Conservation (phyloP, 208 protist genomes). For the Leishmania amazonensis region DNA sequence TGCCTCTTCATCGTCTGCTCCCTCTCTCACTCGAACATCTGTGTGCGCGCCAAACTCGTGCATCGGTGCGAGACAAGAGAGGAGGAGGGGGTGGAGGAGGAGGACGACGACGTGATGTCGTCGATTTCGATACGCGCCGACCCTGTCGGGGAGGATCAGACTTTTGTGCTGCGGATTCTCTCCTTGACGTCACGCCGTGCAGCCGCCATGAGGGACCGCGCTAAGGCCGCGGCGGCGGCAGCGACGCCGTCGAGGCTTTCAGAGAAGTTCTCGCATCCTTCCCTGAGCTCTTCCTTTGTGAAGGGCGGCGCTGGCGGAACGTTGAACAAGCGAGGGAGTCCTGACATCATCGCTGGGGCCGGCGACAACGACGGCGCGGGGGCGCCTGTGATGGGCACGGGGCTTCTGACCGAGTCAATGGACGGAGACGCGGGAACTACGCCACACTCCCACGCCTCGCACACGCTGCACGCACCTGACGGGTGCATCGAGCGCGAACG, state of each 20-base stretch:
- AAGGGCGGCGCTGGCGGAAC: neutral
- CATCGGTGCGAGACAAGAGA: neutral
- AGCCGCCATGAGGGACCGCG: neutral
- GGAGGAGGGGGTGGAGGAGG: neutral
- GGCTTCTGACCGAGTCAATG: neutral
- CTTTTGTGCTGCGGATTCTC: conserved; percentile 5
- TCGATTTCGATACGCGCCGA: neutral
- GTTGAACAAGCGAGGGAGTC: neutral
- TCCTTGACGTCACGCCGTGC: neutral
- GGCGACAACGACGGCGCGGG: neutral
- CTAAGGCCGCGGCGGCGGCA: no score
- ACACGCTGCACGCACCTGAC: neutral
- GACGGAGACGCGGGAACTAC: neutral
- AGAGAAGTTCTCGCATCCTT: neutral
- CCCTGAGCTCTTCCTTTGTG: neutral
- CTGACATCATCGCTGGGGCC: neutral
- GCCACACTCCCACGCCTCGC: neutral
- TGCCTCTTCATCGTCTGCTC: neutral
- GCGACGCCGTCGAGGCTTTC: neutral
- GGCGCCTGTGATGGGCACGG: conserved; percentile 5
- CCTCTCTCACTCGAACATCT: neutral
- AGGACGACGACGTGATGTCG: neutral
- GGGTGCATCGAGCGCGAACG: neutral
- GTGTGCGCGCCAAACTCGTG: neutral
- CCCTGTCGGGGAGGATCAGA: neutral